These are phyloP conservation scores for Fonsecaea erecta DNA, from an alignment of 2,329 filamentous ascomycete genomes.

Conservation along the genomic window DNA sequence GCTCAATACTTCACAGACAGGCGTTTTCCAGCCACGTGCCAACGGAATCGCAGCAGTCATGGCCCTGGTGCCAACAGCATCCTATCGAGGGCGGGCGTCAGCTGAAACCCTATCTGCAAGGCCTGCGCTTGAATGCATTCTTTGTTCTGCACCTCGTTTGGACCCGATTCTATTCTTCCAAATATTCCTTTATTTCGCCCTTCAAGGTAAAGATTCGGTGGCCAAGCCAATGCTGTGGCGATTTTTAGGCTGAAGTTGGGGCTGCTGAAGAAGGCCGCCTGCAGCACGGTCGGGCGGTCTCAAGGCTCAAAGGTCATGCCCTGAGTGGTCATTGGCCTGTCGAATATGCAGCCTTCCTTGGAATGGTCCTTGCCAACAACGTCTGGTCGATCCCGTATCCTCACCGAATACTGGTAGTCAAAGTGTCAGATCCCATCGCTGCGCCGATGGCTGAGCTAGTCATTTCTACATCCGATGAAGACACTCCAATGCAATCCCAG, in stretches of 20 bases:
- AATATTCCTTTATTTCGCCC: constrained; percentile 24
- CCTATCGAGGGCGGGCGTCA: constrained; percentile 17
- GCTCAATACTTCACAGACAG: constrained; percentile 4
- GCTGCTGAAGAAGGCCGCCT: constrained; percentile 36
- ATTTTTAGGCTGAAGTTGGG: constrained; percentile 35
- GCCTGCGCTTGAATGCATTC: constrained; percentile 30
- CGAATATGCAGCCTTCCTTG: constrained; percentile 28
- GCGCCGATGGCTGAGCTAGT: constrained; percentile 32
- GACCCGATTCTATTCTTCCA: constrained; percentile 28
- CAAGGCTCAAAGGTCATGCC: constrained; percentile 32
- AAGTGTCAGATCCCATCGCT: constrained; percentile 31
- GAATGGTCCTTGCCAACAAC: constrained; percentile 33
- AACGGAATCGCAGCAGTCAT: constrained; percentile 7
- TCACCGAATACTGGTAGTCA: constrained; percentile 34
- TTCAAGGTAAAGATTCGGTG: constrained; percentile 26
- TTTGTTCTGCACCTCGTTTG: constrained; percentile 30
- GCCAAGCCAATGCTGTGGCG: constrained; percentile 33
- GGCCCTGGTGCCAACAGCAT: constrained; percentile 2
- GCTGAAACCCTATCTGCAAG: constrained; percentile 32
- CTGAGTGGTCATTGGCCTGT: constrained; percentile 35
- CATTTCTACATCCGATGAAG: constrained; percentile 34
- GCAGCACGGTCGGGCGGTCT: constrained; percentile 36
- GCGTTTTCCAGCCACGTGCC: constrained; percentile 16
- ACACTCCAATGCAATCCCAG: constrained; percentile 28
- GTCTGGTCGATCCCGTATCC: constrained; percentile 33